Base-by-base conservation (phyloP, 805 yeast species). In the Cyberlindnera samutprakarnensis region DNA sequence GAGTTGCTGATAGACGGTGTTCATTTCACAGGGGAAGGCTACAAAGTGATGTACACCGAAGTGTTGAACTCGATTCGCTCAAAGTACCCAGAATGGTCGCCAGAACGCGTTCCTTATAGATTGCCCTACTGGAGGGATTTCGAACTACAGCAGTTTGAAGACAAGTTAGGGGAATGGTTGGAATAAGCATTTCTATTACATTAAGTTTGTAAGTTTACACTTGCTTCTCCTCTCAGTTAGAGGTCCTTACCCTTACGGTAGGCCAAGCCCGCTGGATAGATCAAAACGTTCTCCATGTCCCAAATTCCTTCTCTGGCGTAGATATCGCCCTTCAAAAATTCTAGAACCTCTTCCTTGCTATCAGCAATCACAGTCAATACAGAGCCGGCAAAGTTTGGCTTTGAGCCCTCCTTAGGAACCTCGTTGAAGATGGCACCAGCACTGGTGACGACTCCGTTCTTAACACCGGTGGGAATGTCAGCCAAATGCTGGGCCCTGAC, bases 271-370 rank as follows among this genome's bases (percentile, higher is more conserved):
- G 51, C 53, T 28, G 86, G 86, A 47, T 71, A 67, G 24, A 79
- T 70, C 41, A 76, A 48, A 14, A 70, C 78, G 33, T 64, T 68
- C 23, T 72, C 72, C 38, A 81, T 51, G 52, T 84, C 94, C 94
- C 94, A 84, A 38, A 84, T 68, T 2, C 86, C 88, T 22, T 65
- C 63, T 43, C 63, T 65, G 43, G 70, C 70, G 54, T 76, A 84
- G 22, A 75, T 53, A 51, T 84, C 94, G 30, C 60, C 46, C 47
- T 75, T 70, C 53, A 84, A 66, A 35, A 79, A 59, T 25, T 75
- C 82, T 27, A 78, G 40, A 9, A 79, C 76, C 41, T 80, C 80
- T 40, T 79, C 79, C 47, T 66, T 73, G 30, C 75, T 61, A 32
- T 75, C 75, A 22, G 90, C 90, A 37, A 64, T 61, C 30, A 82